A percentile compares a stretch with the other conserved stretches of the same genome.
Evolutionary conservation across 352 stramenopile genomes (phyloP).

Genomic region (Phytophthora foliorum): DNA sequence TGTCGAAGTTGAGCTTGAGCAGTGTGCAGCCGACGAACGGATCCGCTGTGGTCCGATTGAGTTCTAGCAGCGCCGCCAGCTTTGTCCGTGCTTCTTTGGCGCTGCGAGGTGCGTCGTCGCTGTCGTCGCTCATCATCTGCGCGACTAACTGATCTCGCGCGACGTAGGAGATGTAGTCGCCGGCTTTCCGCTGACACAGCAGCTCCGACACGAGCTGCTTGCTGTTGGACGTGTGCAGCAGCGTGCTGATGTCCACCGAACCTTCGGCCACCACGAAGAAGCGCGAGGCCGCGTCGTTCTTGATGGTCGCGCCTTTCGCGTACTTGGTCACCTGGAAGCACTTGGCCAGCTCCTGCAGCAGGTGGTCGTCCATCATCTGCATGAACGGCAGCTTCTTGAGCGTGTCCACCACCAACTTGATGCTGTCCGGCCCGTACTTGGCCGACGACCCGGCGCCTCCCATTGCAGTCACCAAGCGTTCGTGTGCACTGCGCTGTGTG

Average conservation of each 20-base stretch:
- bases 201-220: constrained; percentile 67
- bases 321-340: constrained; percentile 70
- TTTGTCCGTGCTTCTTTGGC: constrained; percentile 55
- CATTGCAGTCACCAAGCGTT: constrained; percentile 6
- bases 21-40: constrained; percentile 62
- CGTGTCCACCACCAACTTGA: constrained; percentile 47
- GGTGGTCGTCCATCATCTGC: constrained; percentile 68
- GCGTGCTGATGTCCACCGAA: constrained; percentile 63
- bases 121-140: constrained; percentile 48
- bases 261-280: constrained; percentile 71
- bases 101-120: constrained; percentile 22
- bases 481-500: neutral
- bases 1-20: constrained; percentile 64
- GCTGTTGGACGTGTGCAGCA: constrained; percentile 48
- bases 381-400: constrained; percentile 73
- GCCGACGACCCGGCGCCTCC: constrained; percentile 15
- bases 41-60: constrained; percentile 68
- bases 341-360: constrained; percentile 57
- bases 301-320: constrained; percentile 53
- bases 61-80: constrained; percentile 63
- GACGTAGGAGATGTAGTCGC: constrained; percentile 70
- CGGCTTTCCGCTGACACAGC: constrained; percentile 63
- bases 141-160: constrained; percentile 57
- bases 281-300: constrained; percentile 44
- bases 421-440: constrained; percentile 26